phyloP scores from a whole-genome alignment of 1,284 basidiomycete species.

The Coniferiporia weirii region DNA sequence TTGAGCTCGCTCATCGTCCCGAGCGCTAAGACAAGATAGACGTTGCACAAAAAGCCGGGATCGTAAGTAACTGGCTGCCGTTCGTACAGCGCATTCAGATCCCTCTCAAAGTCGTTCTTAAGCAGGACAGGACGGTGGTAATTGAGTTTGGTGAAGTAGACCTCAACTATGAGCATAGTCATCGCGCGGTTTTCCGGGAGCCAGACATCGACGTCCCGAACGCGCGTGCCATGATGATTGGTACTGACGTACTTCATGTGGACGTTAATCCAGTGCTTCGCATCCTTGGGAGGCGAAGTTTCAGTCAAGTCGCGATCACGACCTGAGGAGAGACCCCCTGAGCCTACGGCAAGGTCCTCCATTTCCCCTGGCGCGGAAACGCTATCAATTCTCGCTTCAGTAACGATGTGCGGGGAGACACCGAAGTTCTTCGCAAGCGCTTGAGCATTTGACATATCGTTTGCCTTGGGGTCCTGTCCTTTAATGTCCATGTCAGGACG shows the following conservation, averaged over 20 bases:
- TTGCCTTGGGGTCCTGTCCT: slow-evolving; percentile 68
- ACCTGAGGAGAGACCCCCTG: slow-evolving; percentile 59
- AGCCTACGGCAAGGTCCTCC: slow-evolving; percentile 72
- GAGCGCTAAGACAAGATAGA: slow-evolving; percentile 71
- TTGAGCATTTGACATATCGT: slow-evolving; percentile 69
- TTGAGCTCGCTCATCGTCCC: slow-evolving; percentile 78
- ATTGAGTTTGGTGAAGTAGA: slow-evolving; percentile 73
- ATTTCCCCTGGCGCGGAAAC: slow-evolving; percentile 43
- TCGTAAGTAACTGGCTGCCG: slow-evolving; percentile 48
- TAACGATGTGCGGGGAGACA: slow-evolving; percentile 63
- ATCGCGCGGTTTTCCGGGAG: slow-evolving; percentile 70
- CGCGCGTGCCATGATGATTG: slow-evolving; percentile 10
- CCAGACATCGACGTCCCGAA: slow-evolving; percentile 46
- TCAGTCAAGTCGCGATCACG: slow-evolving; percentile 57
- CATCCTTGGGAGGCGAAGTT: slow-evolving; percentile 53
- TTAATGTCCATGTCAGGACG: slow-evolving; percentile 42
- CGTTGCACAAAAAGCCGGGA: slow-evolving; percentile 68
- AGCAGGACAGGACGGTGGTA: slow-evolving; percentile 70
- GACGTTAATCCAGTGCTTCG: slow-evolving; percentile 53
- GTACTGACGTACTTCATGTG: slow-evolving; percentile 39
- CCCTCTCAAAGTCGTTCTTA: slow-evolving; percentile 57
- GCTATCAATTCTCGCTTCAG: slow-evolving; percentile 50
- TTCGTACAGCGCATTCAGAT: slow-evolving; percentile 60
- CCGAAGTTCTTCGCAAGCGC: slow-evolving; percentile 75
- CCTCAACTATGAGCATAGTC: slow-evolving; percentile 53